Evolutionary conservation across 2,329 filamentous ascomycete species (phyloP).

Genomic region (Fusarium globosum): DNA sequence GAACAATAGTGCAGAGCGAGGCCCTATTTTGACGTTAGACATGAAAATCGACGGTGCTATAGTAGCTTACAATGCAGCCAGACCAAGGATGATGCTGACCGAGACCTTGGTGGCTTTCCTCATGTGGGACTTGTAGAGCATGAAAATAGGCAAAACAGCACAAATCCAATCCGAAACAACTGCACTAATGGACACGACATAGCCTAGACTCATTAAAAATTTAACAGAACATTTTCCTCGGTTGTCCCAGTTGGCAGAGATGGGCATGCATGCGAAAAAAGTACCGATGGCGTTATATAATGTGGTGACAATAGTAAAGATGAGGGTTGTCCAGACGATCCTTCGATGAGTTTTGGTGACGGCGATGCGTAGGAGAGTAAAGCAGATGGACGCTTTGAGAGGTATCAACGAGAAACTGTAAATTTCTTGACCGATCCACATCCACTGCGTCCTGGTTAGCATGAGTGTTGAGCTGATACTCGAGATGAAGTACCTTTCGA

Average conservation of each 20-base stretch:
- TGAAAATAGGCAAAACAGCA: constrained; percentile 24
- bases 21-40: not conserved
- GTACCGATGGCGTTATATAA: not conserved
- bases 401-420: constrained; percentile 22
- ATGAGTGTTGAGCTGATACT: not conserved
- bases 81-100: constrained; percentile 20
- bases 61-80: constrained; percentile 21
- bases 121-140: constrained; percentile 35
- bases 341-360: constrained; percentile 17
- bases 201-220: constrained; percentile 1
- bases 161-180: constrained; percentile 25
- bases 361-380: constrained; percentile 29
- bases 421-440: constrained; percentile 16
- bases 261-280: constrained; percentile 2
- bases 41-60: rapidly evolving
- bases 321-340: constrained; percentile 23
- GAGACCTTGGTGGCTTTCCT: constrained; percentile 25
- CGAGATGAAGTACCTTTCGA: constrained; percentile 7
- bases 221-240: not conserved
- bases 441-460: not conserved
- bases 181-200: constrained; percentile 11
- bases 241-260: constrained; percentile 3
- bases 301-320: not conserved
- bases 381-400: constrained; percentile 32
- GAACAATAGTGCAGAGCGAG: constrained; percentile 23